Percentiles rank a stretch among this genome's conserved stretches.
phyloP scores from a whole-genome alignment of 352 stramenopile species.

The Phytopythium oedochilum region DNA sequence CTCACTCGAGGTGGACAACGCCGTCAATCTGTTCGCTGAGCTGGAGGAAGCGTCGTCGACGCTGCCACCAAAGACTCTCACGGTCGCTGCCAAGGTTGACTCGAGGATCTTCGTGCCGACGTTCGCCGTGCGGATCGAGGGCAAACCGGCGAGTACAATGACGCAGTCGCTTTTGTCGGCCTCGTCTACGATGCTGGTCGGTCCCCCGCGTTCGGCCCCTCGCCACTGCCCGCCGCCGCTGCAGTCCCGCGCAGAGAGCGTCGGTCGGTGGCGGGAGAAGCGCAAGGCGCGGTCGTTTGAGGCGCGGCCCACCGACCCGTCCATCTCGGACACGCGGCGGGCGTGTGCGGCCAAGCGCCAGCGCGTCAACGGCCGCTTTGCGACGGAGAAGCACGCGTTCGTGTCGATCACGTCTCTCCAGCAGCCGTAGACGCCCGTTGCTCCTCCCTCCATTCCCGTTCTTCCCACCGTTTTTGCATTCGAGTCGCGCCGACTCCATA shows the following conservation, averaged over 20 bases:
- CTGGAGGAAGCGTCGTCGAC: conserved; percentile 20
- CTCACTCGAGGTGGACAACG: conserved; percentile 45
- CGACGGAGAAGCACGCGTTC: conserved; percentile 44
- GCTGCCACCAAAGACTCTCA: background rate
- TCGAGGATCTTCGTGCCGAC: conserved; percentile 50
- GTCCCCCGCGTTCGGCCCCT: conserved; percentile 18
- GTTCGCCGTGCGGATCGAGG: conserved; percentile 52
- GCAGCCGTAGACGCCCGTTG: conserved; percentile 1
- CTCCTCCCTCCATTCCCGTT: background rate
- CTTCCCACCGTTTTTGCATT: background rate
- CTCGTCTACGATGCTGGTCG: conserved; percentile 19
- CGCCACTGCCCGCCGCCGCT: conserved; percentile 1
- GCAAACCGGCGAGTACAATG: background rate
- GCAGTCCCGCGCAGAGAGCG: conserved; percentile 17
- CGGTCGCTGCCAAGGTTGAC: conserved; percentile 23
- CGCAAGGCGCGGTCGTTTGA: conserved; percentile 24
- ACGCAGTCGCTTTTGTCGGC: background rate
- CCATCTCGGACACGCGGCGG: conserved; percentile 43
- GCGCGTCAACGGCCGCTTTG: conserved; percentile 62
- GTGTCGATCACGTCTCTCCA: conserved; percentile 65
- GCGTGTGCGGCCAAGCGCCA: conserved; percentile 58
- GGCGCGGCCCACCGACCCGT: conserved; percentile 15
- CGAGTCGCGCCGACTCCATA: conserved; percentile 2
- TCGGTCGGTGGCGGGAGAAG: conserved; percentile 34
- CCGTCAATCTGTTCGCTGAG: conserved; percentile 39